Base-by-base conservation (phyloP, 495 filamentous ascomycete species). In the Penicillium bovifimosum region DNA sequence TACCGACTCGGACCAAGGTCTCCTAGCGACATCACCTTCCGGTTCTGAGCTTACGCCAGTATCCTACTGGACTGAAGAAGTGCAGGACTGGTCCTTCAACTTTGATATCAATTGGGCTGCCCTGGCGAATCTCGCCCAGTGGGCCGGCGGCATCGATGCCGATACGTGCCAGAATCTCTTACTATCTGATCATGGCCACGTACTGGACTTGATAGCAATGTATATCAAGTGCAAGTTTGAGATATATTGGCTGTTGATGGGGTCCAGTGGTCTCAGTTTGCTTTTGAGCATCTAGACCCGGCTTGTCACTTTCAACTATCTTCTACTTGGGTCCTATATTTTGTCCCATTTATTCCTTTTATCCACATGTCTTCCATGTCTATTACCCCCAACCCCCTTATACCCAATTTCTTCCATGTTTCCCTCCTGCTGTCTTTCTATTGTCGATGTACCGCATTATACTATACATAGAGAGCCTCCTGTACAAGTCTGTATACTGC, bases 161-260 rank as follows among this genome's bases (percentile, higher is more conserved):
- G 29, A 46, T 35, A 32, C 36, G 31, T 34, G 27, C 27, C 18
- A 31, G 2, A 31, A 50, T 1, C 14, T 40, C 14, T 33, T 40
- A 5, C 7, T 13, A 17, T 36, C 18, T 9, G 43, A 61, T 9
- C 26, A 47, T 9, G 18, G 13, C 6, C 24, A 29, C 1, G 38
- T 58, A 6, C 40, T 55, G 9, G 33, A 58, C 11, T 55, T 52
- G 13, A 20, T 61, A 16, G 41, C 45, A 2, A 10, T 18, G 31
- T 50, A 50, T 18, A 46, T 58, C 4, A 7, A 55, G 20, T 54
- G 33, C 18, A 40, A 32, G 4, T 32, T 39, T 14, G 32, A 24
- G 26, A 31, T 10, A 2, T 13, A 1, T 26, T 50, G 27, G 16
- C 3, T 6, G 6, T 24, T 32, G 14, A 13, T n/a, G 17, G 27